Percentiles rank a stretch among this genome's conserved stretches.
Conservation (phyloP, 345 rosid genomes). For the Citropsis articulata region DNA sequence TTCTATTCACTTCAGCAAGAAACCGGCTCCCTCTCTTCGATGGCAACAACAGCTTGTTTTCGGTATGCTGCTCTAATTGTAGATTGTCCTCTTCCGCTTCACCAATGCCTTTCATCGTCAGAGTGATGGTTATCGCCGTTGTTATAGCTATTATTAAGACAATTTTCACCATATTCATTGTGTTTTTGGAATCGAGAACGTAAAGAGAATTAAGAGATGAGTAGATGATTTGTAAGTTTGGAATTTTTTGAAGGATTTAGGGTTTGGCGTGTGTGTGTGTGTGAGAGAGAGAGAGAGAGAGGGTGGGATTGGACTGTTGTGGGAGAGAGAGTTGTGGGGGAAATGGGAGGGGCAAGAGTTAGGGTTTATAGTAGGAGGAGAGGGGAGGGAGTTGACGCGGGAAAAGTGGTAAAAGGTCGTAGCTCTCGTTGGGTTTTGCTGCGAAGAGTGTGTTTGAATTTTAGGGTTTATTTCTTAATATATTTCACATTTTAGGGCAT, state of each 20-base stretch:
- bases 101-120: slow-evolving; percentile 31
- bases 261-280: neutral
- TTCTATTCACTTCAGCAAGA: slow-evolving; percentile 36
- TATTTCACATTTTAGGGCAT: neutral
- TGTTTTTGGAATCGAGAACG: slow-evolving; percentile 10
- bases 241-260: neutral
- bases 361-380: slow-evolving; percentile 39
- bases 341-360: slow-evolving; percentile 24
- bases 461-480: slow-evolving; percentile 11
- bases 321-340: neutral
- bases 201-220: slow-evolving; percentile 1
- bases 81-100: slow-evolving; percentile 15
- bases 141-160: slow-evolving; percentile 45
- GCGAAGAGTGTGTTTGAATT: slow-evolving; percentile 36
- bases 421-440: slow-evolving; percentile 25
- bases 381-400: slow-evolving; percentile 54
- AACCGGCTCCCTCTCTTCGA: slow-evolving; percentile 55
- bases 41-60: slow-evolving; percentile 15
- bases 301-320: neutral
- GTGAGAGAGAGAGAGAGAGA: slow-evolving; percentile 17
- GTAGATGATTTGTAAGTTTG: neutral
- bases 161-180: slow-evolving; percentile 42
- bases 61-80: no score
- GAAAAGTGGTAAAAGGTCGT: slow-evolving; percentile 42
- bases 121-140: slow-evolving; percentile 38